Evolutionary conservation across 164 flowering plant genomes (phyloP).

Genomic region (Malania oleifera): DNA sequence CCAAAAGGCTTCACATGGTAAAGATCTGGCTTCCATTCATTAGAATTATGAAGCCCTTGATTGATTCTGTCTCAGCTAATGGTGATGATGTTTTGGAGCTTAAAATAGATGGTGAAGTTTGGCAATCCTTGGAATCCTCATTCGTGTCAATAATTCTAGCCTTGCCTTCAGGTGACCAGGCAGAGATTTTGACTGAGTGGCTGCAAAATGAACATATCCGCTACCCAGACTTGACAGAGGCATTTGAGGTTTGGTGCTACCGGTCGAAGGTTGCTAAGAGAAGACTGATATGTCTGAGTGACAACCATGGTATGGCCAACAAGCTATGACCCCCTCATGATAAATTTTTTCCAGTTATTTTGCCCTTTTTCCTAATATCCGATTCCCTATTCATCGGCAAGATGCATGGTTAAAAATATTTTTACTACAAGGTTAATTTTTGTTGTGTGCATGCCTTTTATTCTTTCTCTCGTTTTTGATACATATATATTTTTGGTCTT

Average conservation of each 20-base stretch:
- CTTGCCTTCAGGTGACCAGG: slow-evolving; percentile 77
- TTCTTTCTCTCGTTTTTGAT: too few species aligned
- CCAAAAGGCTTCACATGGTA: slow-evolving; percentile 60
- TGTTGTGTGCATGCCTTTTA: too few species aligned
- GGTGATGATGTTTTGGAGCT: slow-evolving; percentile 32
- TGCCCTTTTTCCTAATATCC: neutral
- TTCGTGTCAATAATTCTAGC: slow-evolving; percentile 72
- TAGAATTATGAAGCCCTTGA: slow-evolving; percentile 46
- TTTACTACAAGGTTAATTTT: too few species aligned
- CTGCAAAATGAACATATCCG: slow-evolving; percentile 41
- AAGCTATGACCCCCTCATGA: slow-evolving; percentile 9
- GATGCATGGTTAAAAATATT: too few species aligned
- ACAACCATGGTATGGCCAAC: slow-evolving; percentile 16
- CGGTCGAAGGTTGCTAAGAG: slow-evolving; percentile 84
- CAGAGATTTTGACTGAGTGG: slow-evolving; percentile 85
- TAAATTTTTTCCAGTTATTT: neutral
- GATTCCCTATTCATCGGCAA: too few species aligned
- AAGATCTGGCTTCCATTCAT: slow-evolving; percentile 87
- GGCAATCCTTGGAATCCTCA: slow-evolving; percentile 77
- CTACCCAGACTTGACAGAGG: slow-evolving; percentile 92
- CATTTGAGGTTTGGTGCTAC: slow-evolving; percentile 94
- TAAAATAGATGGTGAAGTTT: slow-evolving; percentile 58
- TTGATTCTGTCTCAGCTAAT: slow-evolving; percentile 34
- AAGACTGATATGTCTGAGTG: slow-evolving; percentile 40
- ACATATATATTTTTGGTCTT: too few species aligned